Percentiles rank a stretch among this genome's conserved stretches.
Conservation (phyloP, 495 filamentous ascomycete species). For the Monascus purpureus region DNA sequence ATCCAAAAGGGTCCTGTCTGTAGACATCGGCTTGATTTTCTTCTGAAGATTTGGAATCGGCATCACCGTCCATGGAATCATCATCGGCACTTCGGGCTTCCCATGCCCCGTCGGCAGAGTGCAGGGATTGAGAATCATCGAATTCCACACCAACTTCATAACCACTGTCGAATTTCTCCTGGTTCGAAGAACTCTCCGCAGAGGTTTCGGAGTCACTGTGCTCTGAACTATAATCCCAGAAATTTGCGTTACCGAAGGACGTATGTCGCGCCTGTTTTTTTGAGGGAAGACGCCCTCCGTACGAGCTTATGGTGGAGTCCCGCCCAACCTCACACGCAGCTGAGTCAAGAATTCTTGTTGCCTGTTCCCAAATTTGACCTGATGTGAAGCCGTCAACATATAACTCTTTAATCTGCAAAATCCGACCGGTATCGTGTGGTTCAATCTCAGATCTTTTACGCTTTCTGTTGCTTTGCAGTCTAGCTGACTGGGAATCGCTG, state of each 20-base stretch:
- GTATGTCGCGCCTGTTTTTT: slow-evolving; percentile 1
- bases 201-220: too few relatives aligned
- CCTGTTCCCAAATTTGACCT: slow-evolving; percentile 90
- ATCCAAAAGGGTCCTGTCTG: slow-evolving; percentile 44
- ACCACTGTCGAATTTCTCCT: neutral
- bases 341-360: slow-evolving; percentile 48
- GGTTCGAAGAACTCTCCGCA: neutral
- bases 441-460: slow-evolving; percentile 43
- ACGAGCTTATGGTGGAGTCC: slow-evolving; percentile 12
- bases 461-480: slow-evolving; percentile 47
- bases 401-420: slow-evolving; percentile 59
- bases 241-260: neutral
- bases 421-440: slow-evolving; percentile 21
- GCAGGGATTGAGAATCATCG: too few relatives aligned
- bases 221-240: slow-evolving; percentile 1
- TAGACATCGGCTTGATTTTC: slow-evolving; percentile 33
- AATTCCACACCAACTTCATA: neutral
- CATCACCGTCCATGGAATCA: slow-evolving; percentile 3
- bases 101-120: too few relatives aligned
- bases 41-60: slow-evolving; percentile 7
- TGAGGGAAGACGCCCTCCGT: slow-evolving; percentile 8
- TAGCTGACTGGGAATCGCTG: slow-evolving; percentile 46
- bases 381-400: slow-evolving; percentile 80
- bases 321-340: slow-evolving; percentile 20
- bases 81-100: neutral